Conservation (phyloP, 1,284 basidiomycete species). For the Heterobasidion annosum region DNA sequence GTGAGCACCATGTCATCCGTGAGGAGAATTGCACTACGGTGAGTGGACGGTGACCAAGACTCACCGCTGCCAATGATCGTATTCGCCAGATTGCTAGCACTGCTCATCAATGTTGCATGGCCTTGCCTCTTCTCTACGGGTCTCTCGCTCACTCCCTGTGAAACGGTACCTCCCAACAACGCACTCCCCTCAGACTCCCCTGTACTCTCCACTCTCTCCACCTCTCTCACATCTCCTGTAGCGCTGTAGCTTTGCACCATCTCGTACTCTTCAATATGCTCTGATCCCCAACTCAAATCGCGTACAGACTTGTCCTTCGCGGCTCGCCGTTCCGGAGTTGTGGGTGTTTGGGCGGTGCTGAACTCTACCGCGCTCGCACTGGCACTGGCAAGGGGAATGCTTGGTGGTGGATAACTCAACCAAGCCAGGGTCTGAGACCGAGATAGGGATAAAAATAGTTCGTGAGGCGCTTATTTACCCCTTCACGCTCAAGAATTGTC, state of each 20-base stretch:
- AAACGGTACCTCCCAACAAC: constrained; percentile 3
- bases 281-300: neutral
- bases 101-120: constrained; percentile 56
- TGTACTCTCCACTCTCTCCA: constrained; percentile 24
- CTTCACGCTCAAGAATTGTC: neutral
- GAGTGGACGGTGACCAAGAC: constrained; percentile 16
- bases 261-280: constrained; percentile 30
- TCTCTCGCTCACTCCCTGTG: constrained; percentile 22
- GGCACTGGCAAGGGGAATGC: neutral
- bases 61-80: constrained; percentile 85
- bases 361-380: neutral
- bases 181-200: constrained; percentile 23
- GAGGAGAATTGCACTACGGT: neutral
- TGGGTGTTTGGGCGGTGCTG: neutral
- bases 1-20: constrained; percentile 6
- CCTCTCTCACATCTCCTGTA: neutral
- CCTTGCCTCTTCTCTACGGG: constrained; percentile 38
- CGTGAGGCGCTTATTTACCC: neutral
- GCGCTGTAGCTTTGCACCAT: constrained; percentile 62
- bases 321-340: neutral
- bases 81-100: constrained; percentile 72
- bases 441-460: neutral
- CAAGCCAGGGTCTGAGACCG: neutral
- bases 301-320: neutral
- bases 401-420: neutral